Percentiles rank a stretch among this genome's conserved stretches.
These are phyloP conservation scores for Clitopilus hobsonii DNA, from an alignment of 768 basidiomycete genomes.

Conservation along the genomic window DNA sequence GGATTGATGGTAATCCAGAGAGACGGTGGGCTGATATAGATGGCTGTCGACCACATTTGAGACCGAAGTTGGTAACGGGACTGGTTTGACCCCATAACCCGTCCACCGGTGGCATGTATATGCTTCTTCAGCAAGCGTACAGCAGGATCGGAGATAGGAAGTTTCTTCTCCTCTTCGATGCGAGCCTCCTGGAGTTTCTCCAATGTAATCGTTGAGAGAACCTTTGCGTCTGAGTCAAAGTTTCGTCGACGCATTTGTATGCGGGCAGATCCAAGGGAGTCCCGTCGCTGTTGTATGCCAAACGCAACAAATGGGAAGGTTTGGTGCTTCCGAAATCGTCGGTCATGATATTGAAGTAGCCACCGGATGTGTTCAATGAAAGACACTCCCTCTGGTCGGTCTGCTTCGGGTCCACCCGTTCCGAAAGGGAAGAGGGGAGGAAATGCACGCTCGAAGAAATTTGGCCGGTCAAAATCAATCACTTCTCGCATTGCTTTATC, in stretches of 20 bases:
- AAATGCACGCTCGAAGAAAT: slow-evolving; percentile 7
- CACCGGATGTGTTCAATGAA: slow-evolving; percentile 17
- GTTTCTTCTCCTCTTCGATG: slow-evolving; percentile 27
- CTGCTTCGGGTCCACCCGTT: slow-evolving; percentile 8
- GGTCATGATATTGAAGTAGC: slow-evolving; percentile 20
- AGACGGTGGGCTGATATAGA: slow-evolving; percentile 22
- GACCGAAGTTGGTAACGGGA: slow-evolving; percentile 14
- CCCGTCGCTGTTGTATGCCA: slow-evolving; percentile 20
- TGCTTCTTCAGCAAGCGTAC: not conserved
- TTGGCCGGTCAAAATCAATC: not conserved
- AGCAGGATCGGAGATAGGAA: not conserved
- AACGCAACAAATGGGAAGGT: slow-evolving; percentile 24
- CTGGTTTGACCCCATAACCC: slow-evolving; percentile 29
- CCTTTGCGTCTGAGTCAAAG: slow-evolving; percentile 15
- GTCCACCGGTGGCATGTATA: not conserved
- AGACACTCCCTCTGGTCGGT: not conserved
- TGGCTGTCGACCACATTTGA: slow-evolving; percentile 31
- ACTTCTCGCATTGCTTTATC: not conserved
- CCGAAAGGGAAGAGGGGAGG: slow-evolving; percentile 13
- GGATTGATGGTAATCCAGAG: slow-evolving; percentile 44
- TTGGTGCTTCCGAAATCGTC: slow-evolving; percentile 21
- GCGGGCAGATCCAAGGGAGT: slow-evolving; percentile 15
- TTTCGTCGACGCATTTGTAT: slow-evolving; percentile 25
- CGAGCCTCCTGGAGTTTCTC: slow-evolving; percentile 25
- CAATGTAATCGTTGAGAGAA: slow-evolving; percentile 19